phyloP scores from a whole-genome alignment of 208 protist species.

The Phytomonas sp. region DNA sequence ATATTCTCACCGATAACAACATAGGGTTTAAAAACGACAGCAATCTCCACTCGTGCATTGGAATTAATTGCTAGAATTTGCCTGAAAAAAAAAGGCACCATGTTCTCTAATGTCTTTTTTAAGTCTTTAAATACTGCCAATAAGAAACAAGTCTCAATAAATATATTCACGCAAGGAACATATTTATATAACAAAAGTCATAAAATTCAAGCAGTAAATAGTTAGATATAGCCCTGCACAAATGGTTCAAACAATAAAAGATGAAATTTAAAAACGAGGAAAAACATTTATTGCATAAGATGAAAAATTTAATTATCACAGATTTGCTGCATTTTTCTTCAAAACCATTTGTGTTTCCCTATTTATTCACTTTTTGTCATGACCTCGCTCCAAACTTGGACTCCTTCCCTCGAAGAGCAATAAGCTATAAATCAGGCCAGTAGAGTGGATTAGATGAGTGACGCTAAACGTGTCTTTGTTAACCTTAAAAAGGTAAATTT shows the following conservation, averaged over 20 bases:
- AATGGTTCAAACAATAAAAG: background rate
- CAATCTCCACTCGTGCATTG: background rate
- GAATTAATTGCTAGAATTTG: background rate
- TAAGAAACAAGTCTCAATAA: background rate
- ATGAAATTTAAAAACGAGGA: background rate
- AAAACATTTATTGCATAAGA: background rate
- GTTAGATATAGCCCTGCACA: background rate
- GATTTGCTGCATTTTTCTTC: background rate
- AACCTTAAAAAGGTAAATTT: background rate
- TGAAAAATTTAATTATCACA: background rate
- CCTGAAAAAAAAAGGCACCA: background rate
- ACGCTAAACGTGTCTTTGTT: background rate
- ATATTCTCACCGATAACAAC: background rate
- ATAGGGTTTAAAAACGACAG: background rate
- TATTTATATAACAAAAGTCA: background rate
- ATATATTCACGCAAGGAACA: background rate
- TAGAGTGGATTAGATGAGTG: background rate
- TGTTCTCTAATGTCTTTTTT: background rate
- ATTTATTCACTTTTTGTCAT: background rate
- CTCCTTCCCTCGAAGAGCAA: background rate
- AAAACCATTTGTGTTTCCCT: background rate
- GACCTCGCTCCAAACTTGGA: background rate
- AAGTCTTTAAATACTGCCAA: background rate
- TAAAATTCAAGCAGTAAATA: background rate
- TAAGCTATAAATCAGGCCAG: background rate